These are phyloP conservation scores for Biscogniauxia sp. DNA, from an alignment of 2,329 filamentous ascomycete genomes.

Conservation along the genomic window DNA sequence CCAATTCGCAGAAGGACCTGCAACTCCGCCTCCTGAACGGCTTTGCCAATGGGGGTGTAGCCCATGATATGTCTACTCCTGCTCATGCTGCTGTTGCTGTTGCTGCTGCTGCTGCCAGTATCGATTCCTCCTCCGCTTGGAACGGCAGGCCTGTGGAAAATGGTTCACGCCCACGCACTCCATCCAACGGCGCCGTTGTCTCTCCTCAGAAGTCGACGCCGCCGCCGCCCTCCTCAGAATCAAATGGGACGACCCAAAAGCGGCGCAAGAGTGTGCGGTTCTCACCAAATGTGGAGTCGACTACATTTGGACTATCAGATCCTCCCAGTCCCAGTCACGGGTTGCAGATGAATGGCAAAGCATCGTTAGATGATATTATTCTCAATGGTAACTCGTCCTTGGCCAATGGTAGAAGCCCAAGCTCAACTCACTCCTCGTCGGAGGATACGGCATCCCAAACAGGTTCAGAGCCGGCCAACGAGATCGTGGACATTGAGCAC, in stretches of 20 bases:
- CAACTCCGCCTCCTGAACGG: constrained; percentile 13
- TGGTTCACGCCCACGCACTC: constrained; percentile 8
- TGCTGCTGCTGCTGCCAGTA: too few relatives aligned
- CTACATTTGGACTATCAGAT: constrained; percentile 54
- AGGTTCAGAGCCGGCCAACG: constrained; percentile 2
- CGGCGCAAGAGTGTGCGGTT: constrained; percentile 67
- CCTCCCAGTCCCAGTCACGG: constrained; percentile 47
- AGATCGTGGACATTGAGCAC: constrained; percentile 66
- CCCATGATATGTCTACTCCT: too few relatives aligned
- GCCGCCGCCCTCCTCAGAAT: constrained; percentile 6
- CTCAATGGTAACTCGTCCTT: constrained; percentile 15
- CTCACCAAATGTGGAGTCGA: constrained; percentile 64
- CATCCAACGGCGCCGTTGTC: constrained; percentile 1
- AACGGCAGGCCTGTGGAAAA: neutral
- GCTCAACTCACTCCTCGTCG: constrained; percentile 2
- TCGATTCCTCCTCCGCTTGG: too few relatives aligned
- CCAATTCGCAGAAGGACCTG: constrained; percentile 52
- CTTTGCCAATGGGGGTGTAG: constrained; percentile 11
- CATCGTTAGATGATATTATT: constrained; percentile 6
- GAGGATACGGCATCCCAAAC: constrained; percentile 1
- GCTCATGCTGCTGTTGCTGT: too few relatives aligned
- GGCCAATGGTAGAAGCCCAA: constrained; percentile 8
- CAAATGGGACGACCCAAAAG: constrained; percentile 29
- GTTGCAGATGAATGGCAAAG: constrained; percentile 22
- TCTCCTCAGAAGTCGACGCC: neutral